Evolutionary conservation across 768 basidiomycete species (phyloP), one percentile per base, ranked within the genome.

Genomic region (Boletus barrowsii): DNA sequence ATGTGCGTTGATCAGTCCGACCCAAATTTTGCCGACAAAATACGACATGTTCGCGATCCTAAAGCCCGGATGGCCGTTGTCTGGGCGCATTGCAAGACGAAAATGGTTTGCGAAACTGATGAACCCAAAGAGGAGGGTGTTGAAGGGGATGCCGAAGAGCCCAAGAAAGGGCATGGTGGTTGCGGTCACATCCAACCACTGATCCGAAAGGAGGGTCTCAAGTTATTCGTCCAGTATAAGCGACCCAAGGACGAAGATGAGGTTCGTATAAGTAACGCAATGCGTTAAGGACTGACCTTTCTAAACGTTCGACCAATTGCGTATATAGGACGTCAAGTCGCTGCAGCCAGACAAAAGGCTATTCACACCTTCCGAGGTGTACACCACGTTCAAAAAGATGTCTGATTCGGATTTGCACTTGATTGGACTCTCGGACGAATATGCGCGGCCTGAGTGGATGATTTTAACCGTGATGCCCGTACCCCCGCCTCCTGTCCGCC

Each of bases 381-480:
- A 94, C 72, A 88, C 88, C 41, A 86, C 91, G n/a, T 84, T 98
- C 71, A 91, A 92, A 75, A 98, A 98, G 81, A 93, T 98, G 75
- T 83, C 92, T 8, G 86, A 93, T 56, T 80, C 84, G 13, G 96
- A 98, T 68, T 80, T 98, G 15, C 82, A 86, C 58, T 78, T 94
- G 26, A 83, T 98, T 60, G 97, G 97, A 36, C 83, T 98, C 10
- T 95, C 90, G 26, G 91, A 94, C 54, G 91, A 93, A 68, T 98
- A 97, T 68, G 96, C 97, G 8, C 84, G 95, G 40, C 97, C 97
- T 3, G 93, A 98, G 65, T 99, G 97, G 97, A 98, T 99, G 97
- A 97, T 99, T 61, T 76, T 98, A 40, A 98, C 97, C 0, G 93
- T 98, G 36, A 81, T 98, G 70, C 97, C 97, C 35, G 96, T 99